Evolutionary conservation across 1,284 basidiomycete genomes (phyloP).

Genomic region (Puccinia novopanici): DNA sequence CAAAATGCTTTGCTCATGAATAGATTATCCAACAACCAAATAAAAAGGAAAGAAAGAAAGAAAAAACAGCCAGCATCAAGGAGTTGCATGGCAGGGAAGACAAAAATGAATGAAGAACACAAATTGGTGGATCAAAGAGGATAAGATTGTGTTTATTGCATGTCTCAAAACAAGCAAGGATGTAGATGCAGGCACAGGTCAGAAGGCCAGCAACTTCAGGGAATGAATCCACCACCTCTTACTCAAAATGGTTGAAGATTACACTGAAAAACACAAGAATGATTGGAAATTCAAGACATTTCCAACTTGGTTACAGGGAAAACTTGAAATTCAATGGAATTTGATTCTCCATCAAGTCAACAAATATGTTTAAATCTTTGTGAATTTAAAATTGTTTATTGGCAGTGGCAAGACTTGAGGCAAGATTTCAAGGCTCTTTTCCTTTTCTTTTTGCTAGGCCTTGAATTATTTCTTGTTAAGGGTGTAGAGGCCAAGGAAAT

Average conservation of each 20-base stretch:
- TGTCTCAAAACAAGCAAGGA: slow-evolving; percentile 5
- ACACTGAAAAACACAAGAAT: background rate
- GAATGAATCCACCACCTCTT: background rate
- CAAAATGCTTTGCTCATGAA: no score
- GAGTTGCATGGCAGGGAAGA: background rate
- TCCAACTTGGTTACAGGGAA: background rate
- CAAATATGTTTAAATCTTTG: background rate
- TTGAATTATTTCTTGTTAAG: no score
- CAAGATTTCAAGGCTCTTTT: background rate
- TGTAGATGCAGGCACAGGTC: background rate
- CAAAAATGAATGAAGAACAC: background rate
- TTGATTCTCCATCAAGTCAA: background rate
- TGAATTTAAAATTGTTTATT: background rate
- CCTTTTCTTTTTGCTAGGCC: no score
- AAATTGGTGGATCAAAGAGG: background rate
- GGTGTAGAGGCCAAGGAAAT: slow-evolving; percentile 10
- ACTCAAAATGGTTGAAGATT: background rate
- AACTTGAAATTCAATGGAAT: background rate
- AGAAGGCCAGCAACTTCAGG: background rate
- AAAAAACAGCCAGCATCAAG: no score
- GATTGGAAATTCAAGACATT: background rate
- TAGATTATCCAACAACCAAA: no score
- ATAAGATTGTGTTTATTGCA: background rate
- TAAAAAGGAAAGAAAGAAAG: no score
- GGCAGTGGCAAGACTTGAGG: slow-evolving; percentile 1